phyloP scores from a whole-genome alignment of 306 rosid species.

The Quercus bicolor region DNA sequence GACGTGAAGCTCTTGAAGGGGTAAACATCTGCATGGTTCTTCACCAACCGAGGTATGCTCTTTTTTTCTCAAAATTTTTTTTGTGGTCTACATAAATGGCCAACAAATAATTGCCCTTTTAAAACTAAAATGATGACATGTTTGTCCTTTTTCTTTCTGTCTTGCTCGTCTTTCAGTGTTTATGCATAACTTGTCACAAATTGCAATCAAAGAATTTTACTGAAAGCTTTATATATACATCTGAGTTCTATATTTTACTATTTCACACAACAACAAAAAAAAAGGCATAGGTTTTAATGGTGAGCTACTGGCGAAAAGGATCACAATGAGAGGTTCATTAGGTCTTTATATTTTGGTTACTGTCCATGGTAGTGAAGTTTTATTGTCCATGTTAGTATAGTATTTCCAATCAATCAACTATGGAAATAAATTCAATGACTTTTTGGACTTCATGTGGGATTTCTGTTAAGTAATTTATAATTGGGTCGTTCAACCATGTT shows the following conservation, averaged over 20 bases:
- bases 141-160: not conserved
- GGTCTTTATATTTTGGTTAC: not conserved
- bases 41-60: slow-evolving; percentile 75
- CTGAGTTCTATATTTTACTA: not conserved
- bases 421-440: too few relatives aligned
- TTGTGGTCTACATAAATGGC: not conserved
- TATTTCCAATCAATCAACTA: too few relatives aligned
- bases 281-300: not conserved
- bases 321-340: not conserved
- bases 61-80: slow-evolving; percentile 3
- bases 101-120: not conserved
- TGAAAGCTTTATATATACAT: not conserved
- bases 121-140: not conserved
- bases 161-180: not conserved
- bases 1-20: slow-evolving; percentile 82
- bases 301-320: not conserved
- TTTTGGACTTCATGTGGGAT: too few relatives aligned
- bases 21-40: slow-evolving; percentile 77
- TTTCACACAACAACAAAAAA: not conserved
- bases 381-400: not conserved
- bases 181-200: not conserved
- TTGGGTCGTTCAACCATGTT: too few relatives aligned
- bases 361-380: not conserved
- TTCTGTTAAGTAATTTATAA: too few relatives aligned
- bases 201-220: not conserved